These are phyloP conservation scores for Suillus alpinus DNA, from an alignment of 768 basidiomycete genomes.

Conservation along the genomic window DNA sequence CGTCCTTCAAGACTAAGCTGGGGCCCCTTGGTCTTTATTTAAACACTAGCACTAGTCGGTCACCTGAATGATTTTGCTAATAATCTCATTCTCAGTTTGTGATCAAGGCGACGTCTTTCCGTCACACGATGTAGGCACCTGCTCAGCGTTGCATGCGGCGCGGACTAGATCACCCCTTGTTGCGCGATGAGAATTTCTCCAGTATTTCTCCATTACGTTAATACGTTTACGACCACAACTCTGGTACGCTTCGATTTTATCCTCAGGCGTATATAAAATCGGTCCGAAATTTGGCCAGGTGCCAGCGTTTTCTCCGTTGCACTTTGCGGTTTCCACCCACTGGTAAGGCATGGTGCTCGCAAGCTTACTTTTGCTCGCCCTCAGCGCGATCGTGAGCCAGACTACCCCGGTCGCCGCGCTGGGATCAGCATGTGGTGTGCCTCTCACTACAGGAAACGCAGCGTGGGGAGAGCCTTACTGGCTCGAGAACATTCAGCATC, in stretches of 20 bases:
- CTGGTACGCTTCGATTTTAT: neutral
- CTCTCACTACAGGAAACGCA: conserved; percentile 38
- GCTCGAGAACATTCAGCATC: conserved; percentile 66
- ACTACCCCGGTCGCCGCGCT: conserved; percentile 15
- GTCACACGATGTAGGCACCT: neutral
- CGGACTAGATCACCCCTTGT: neutral
- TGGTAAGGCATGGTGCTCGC: neutral
- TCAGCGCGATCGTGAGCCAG: neutral
- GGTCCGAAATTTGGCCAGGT: no score
- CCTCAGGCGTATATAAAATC: neutral
- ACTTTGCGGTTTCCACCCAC: neutral
- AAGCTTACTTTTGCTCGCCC: neutral
- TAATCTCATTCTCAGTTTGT: neutral
- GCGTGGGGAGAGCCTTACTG: conserved; percentile 57
- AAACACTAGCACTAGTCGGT: neutral
- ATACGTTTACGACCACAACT: neutral
- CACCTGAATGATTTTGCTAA: neutral
- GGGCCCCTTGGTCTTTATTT: neutral
- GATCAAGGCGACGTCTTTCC: neutral
- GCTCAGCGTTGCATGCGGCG: neutral
- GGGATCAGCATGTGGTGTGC: conserved; percentile 32
- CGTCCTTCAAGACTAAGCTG: no score
- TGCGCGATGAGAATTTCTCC: neutral
- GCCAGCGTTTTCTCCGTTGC: neutral
- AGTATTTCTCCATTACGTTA: neutral